Evolutionary conservation across 306 rosid genomes (phyloP), one percentile per base, ranked within the genome.

Genomic region (Canavalia ensiformis): DNA sequence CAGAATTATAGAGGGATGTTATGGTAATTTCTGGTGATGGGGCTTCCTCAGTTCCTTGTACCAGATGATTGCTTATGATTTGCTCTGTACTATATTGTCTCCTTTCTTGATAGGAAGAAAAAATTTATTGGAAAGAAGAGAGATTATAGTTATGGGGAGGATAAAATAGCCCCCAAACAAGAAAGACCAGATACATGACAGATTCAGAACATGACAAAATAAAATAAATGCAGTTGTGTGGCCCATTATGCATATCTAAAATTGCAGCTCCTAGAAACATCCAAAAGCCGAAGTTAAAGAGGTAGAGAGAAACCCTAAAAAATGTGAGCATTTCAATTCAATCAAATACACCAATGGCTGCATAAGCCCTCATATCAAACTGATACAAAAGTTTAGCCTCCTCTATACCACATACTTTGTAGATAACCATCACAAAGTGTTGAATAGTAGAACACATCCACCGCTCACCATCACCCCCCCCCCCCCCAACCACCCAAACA

Each of bases 41-140:
- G 46, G 44, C 33, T 18, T 18, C 25, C 25, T 18, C 25, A 18
- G 25, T 25, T 65, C 25, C 13, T 41, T 50, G 73, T 62, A 51
- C 49, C 52, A 60, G 73, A 76, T 73, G 81, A 39, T 50, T n/a
- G 13, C 28, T 68, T 68, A 68, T 44, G 29, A 45, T 44, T 50
- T 68, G 68, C 47, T 41, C 31, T 7, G 42, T 29, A 25, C 2
- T 28, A 2, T 58, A 6, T 10, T 65, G 44, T 39, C 66, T 41
- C 11, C 54, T 65, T 51, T 52, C 29, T 37, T 41, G 39, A 18
- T 37, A 35, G 51, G 37, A 54, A 37, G 37, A 35, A 5, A 72
- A 35, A 51, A n/a, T 51, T 72, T 72, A n/a, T 51, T 52, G 5
- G 18, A 52, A 51, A 52, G n/a, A 8, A 5, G 31, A 10, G 12